Percentiles rank a stretch among this genome's conserved stretches.
Evolutionary conservation across 1,284 basidiomycete species (phyloP).

Genomic region (Wolfiporia cocos): DNA sequence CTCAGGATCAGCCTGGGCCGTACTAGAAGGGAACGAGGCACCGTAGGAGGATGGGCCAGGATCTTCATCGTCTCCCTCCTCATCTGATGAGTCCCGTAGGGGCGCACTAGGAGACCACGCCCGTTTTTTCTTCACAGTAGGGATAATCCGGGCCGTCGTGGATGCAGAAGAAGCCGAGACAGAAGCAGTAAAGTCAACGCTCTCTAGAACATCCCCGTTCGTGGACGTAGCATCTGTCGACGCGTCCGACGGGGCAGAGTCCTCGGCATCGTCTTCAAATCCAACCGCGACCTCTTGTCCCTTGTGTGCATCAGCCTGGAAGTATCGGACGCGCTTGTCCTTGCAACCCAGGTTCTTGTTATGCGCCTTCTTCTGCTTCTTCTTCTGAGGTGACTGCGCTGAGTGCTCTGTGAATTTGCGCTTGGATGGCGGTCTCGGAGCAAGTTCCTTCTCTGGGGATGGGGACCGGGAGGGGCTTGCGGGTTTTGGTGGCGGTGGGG

Average conservation of each 20-base stretch:
- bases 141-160: background rate
- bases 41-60: background rate
- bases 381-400: constrained; percentile 21
- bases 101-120: constrained; percentile 52
- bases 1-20: background rate
- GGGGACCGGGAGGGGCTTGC: constrained; percentile 10
- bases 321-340: constrained; percentile 28
- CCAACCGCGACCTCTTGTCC: constrained; percentile 32
- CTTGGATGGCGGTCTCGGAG: constrained; percentile 23
- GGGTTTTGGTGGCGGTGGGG: constrained; percentile 8
- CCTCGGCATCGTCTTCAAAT: constrained; percentile 30
- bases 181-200: background rate
- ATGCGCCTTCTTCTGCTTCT: constrained; percentile 17
- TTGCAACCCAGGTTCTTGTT: constrained; percentile 7
- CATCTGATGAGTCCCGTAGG: constrained; percentile 46
- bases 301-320: constrained; percentile 29
- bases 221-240: constrained; percentile 21
- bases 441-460: constrained; percentile 3
- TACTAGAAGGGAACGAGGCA: background rate
- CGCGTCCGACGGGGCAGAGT: constrained; percentile 12
- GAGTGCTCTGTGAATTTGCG: constrained; percentile 23
- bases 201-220: constrained; percentile 24
- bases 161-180: background rate
- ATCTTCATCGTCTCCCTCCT: constrained; percentile 29
- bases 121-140: constrained; percentile 19